Percentiles rank a stretch among this genome's conserved stretches.
These are phyloP conservation scores for Hypoxylon crocopeplum DNA, from an alignment of 495 filamentous ascomycete species.

Conservation along the genomic window DNA sequence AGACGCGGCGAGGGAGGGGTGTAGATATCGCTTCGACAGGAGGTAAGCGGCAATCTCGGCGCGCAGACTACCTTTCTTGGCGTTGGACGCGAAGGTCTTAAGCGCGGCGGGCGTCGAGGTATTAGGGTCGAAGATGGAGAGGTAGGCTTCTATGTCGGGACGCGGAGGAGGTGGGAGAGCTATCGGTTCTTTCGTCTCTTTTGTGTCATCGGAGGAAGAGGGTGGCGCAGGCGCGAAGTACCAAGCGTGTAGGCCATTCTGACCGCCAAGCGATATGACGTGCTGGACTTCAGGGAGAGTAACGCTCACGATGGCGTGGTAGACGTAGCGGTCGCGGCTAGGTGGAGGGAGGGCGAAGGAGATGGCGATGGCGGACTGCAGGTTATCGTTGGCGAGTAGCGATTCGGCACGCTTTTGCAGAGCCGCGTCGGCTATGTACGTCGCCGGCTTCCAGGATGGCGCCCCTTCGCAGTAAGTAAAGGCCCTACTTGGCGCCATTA, in stretches of 20 bases:
- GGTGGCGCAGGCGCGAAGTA: conserved; percentile 54
- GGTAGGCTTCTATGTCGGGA: conserved; percentile 63
- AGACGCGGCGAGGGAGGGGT: conserved; percentile 32
- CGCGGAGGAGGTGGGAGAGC: conserved; percentile 52
- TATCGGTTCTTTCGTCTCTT: conserved; percentile 21
- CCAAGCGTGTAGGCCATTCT: conserved; percentile 51
- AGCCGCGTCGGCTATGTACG: conserved; percentile 31
- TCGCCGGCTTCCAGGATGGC: conserved; percentile 33
- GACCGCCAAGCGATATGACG: conserved; percentile 52
- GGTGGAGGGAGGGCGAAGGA: conserved; percentile 57
- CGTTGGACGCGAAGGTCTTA: conserved; percentile 60
- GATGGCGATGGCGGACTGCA: conserved; percentile 55
- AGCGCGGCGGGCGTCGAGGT: conserved; percentile 59
- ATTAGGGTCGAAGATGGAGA: conserved; percentile 60
- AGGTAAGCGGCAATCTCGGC: conserved; percentile 57
- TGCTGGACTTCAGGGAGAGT: conserved; percentile 61
- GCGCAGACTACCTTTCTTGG: conserved; percentile 63
- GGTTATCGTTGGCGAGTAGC: conserved; percentile 49
- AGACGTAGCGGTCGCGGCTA: conserved; percentile 58
- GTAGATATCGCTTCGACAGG: conserved; percentile 47
- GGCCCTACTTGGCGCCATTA: conserved; percentile 25
- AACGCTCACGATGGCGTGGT: conserved; percentile 61
- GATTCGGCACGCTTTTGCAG: conserved; percentile 38
- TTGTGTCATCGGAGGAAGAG: conserved; percentile 40
- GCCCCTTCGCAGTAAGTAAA: conserved; percentile 39